Conservation (phyloP, 805 yeast species). For the Kluyveromyces wickerhamii region DNA sequence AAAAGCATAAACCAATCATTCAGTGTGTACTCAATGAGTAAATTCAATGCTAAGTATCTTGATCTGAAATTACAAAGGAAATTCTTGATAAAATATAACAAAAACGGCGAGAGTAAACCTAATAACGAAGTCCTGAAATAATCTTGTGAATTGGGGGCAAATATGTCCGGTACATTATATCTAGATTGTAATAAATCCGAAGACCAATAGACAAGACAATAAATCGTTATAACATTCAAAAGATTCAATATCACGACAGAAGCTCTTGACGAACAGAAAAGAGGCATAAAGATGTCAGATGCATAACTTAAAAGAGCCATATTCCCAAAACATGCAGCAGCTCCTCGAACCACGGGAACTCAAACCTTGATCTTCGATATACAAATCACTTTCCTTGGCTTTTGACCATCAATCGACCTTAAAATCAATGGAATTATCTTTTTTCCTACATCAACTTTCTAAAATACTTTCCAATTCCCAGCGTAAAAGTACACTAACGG, state of each 20-base stretch:
- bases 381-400: too few relatives aligned
- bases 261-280: conserved; percentile 27
- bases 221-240: conserved; percentile 10
- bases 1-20: conserved; percentile 32
- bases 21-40: conserved; percentile 26
- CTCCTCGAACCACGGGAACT: too few relatives aligned
- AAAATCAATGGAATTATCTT: too few relatives aligned
- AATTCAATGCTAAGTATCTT: conserved; percentile 23
- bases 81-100: conserved; percentile 26
- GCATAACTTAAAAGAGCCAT: conserved; percentile 28
- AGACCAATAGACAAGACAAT: conserved; percentile 14
- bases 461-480: too few relatives aligned
- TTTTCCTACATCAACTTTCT: too few relatives aligned
- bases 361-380: too few relatives aligned
- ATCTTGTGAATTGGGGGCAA: conserved; percentile 32
- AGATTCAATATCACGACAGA: conserved; percentile 14
- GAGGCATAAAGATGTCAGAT: conserved; percentile 28
- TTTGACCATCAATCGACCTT: too few relatives aligned
- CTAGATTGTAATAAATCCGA: conserved; percentile 19
- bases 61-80: conserved; percentile 24
- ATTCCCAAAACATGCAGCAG: too few relatives aligned
- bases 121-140: conserved; percentile 33
- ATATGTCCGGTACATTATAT: conserved; percentile 24
- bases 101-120: conserved; percentile 30
- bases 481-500: too few relatives aligned